phyloP scores from a whole-genome alignment of 1,139 yeast species.

The Taphrina betulina region DNA sequence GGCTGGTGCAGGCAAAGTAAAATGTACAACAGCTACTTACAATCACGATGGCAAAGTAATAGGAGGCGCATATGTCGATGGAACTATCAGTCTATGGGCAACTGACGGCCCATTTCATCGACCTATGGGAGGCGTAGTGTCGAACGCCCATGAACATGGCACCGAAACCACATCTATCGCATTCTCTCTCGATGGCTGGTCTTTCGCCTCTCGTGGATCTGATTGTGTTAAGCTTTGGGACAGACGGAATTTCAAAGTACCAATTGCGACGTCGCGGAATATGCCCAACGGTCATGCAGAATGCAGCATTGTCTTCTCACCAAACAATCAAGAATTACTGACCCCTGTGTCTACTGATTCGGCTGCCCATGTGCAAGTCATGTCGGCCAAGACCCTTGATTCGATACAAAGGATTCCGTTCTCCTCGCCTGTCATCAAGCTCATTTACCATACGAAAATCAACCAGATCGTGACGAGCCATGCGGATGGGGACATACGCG shows the following conservation, averaged over 20 bases:
- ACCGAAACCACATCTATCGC: conserved; percentile 39
- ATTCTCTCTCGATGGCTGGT: conserved; percentile 37
- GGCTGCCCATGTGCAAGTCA: conserved; percentile 41
- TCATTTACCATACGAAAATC: conserved; percentile 37
- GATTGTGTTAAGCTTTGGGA: conserved; percentile 47
- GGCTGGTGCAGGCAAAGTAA: conserved; percentile 39
- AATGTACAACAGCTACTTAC: conserved; percentile 40
- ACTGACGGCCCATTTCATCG: conserved; percentile 42
- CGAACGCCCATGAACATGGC: conserved; percentile 40
- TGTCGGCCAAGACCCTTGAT: conserved; percentile 46
- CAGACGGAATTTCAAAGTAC: conserved; percentile 43
- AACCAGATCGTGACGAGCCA: conserved; percentile 45
- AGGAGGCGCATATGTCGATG: conserved; percentile 42
- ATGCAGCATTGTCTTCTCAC: conserved; percentile 40
- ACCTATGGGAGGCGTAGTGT: conserved; percentile 40
- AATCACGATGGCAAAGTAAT: conserved; percentile 39
- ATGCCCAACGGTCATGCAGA: conserved; percentile 40
- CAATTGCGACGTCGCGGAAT: conserved; percentile 42
- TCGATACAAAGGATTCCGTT: conserved; percentile 41
- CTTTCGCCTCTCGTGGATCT: conserved; percentile 42
- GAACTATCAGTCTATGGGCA: conserved; percentile 43
- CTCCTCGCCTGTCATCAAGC: conserved; percentile 36
- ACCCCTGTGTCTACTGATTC: conserved; percentile 37
- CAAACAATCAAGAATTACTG: conserved; percentile 41
- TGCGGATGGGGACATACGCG: conserved; percentile 42